Conservation (phyloP, 2,329 filamentous ascomycete genomes). For the Dactylellina cionopaga region DNA sequence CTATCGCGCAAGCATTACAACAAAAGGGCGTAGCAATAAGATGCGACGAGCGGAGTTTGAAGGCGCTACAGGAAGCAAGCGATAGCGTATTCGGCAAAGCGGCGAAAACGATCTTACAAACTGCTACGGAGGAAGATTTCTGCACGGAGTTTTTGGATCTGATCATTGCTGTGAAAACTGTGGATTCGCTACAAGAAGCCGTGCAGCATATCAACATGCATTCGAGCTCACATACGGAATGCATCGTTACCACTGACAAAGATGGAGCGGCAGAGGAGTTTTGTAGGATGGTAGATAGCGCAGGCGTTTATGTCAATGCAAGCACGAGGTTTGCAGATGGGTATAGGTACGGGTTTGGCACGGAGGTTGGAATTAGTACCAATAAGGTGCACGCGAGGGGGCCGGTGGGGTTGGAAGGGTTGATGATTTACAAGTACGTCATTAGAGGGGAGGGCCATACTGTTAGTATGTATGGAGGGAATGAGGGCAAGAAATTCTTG, state of each 20-base stretch:
- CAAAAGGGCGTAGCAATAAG: constrained; percentile 81
- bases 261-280: constrained; percentile 79
- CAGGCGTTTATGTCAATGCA: constrained; percentile 96
- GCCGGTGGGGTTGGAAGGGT: constrained; percentile 89
- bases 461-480: constrained; percentile 34
- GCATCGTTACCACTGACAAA: constrained; percentile 78
- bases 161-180: constrained; percentile 82
- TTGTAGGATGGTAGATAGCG: constrained; percentile 84
- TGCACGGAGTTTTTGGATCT: constrained; percentile 89
- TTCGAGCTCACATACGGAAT: constrained; percentile 87
- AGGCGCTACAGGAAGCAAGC: constrained; percentile 67
- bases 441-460: constrained; percentile 81
- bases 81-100: constrained; percentile 57
- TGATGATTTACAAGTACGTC: constrained; percentile 98
- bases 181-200: constrained; percentile 75
- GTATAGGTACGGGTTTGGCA: constrained; percentile 96
- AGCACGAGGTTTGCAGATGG: constrained; percentile 94
- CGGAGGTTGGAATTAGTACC: constrained; percentile 96
- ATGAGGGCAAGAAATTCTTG: constrained; percentile 41
- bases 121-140: constrained; percentile 76
- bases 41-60: constrained; percentile 77
- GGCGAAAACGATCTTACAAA: constrained; percentile 67
- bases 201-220: constrained; percentile 90
- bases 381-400: constrained; percentile 97
- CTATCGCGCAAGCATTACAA: constrained; percentile 77